Evolutionary conservation across 257 asterid species (phyloP).

Genomic region (Salvia miltiorrhiza): DNA sequence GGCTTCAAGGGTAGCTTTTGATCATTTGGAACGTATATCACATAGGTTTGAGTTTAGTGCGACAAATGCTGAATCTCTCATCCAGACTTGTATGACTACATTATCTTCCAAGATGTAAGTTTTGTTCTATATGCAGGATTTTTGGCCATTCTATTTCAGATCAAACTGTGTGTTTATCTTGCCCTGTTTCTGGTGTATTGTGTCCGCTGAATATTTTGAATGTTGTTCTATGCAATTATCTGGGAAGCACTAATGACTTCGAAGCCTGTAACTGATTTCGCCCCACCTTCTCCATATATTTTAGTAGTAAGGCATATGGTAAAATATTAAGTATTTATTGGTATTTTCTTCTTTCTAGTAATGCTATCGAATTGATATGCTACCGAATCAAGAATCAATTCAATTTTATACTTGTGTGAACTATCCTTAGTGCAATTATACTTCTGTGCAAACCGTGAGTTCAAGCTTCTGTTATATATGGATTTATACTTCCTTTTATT

Average conservation of each 20-base stretch:
- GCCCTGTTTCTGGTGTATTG: neutral
- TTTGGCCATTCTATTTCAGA: neutral
- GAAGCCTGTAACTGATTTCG: neutral
- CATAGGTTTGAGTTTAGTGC: constrained; percentile 59
- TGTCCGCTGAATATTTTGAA: neutral
- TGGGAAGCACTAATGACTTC: neutral
- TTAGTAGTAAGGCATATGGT: neutral
- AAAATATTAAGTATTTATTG: neutral
- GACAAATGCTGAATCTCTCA: constrained; percentile 51
- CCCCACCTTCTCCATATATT: neutral
- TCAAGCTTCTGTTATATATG: neutral
- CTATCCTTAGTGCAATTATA: neutral
- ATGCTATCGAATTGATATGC: too few relatives aligned
- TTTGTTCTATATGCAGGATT: constrained; percentile 1
- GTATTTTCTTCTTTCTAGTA: neutral
- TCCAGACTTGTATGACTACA: constrained; percentile 94
- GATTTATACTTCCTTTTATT: neutral
- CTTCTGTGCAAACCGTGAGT: neutral
- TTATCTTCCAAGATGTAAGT: constrained; percentile 95
- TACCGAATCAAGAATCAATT: neutral
- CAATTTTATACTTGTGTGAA: neutral
- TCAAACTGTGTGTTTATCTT: neutral
- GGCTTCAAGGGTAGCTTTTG: constrained; percentile 86
- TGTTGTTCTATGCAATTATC: neutral
- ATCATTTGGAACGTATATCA: constrained; percentile 74